Base-by-base conservation (phyloP, 257 asterid species). In the Solanum raphanifolium region DNA sequence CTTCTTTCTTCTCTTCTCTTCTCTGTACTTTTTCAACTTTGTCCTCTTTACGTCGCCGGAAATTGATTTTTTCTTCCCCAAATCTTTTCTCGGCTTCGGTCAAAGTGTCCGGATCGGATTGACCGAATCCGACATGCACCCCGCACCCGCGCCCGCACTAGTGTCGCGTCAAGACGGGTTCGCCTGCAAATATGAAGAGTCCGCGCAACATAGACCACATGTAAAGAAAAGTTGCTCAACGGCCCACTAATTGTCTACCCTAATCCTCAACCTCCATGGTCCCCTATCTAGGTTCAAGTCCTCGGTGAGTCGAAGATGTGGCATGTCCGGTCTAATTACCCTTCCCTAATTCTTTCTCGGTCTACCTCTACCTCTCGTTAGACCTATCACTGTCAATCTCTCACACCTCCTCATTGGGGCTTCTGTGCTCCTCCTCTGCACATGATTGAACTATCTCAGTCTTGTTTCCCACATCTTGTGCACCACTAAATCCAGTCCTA, bases 401-500 rank as follows among this genome's bases (percentile, higher is more conserved):
- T 69, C 23, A 7, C 76, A 69, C 76, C 76, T 69, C 76, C 76
- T 69, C 38, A 69, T 18, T 7, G 12, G 76, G 76, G 39, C 76
- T 29, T 31, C 1, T 69, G 39, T 31, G 12, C 34, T 66, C 35
- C 76, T 69, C 12, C 21, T 68, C 3, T 68, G 4, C 76, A 69
- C 23, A 31, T 69, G n/a, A 20, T 16, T 20, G 23, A 69, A 69
- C 9, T 35, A 69, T 69, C 39, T 69, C 11, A 29, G 12, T 8
- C 23, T 69, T 29, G 76, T 21, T 69, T 69, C 39, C 23, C 12
- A 60, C n/a, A 69, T 31, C 39, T 15, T 69, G 38, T 69, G 39
- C 38, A 7, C 76, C 76, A 31, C 23, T 31, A 35, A 69, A 69
- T 20, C 95, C 98, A 94, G 91, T 89, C 94, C 99, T 20, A 96